Conservation (phyloP, 2,329 filamentous ascomycete species). For the Trichoderma koningii region DNA sequence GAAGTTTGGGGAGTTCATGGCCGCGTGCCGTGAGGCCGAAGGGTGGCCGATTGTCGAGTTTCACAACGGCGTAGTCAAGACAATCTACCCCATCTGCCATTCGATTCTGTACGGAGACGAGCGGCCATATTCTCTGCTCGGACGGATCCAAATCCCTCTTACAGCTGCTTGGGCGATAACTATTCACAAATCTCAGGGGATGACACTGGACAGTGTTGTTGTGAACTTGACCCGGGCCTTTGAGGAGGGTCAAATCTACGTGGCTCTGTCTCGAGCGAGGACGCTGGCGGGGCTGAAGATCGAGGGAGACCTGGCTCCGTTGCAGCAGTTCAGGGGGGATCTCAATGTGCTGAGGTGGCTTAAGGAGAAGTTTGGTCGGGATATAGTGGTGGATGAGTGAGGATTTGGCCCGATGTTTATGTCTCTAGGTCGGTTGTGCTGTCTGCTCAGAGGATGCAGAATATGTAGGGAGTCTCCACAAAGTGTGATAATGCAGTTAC, state of each 20-base stretch:
- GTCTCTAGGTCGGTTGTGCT: not conserved
- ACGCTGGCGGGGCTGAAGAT: slow-evolving; percentile 31
- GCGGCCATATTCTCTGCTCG: slow-evolving; percentile 50
- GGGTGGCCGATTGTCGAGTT: slow-evolving; percentile 49
- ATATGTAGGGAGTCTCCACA: too few species aligned
- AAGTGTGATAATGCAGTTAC: too few species aligned
- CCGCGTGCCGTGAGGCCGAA: not conserved
- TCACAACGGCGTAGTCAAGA: slow-evolving; percentile 46
- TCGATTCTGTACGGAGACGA: slow-evolving; percentile 50
- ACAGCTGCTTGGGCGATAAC: slow-evolving; percentile 63
- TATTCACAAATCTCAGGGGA: slow-evolving; percentile 64
- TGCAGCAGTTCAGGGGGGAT: not conserved
- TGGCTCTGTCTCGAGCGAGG: slow-evolving; percentile 40
- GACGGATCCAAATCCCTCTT: slow-evolving; percentile 63
- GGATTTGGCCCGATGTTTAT: not conserved
- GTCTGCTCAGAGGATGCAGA: not conserved
- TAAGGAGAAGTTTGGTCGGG: not conserved
- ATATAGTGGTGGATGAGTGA: not conserved
- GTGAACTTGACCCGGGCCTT: slow-evolving; percentile 57
- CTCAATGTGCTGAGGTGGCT: not conserved
- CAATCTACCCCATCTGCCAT: slow-evolving; percentile 55
- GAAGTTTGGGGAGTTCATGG: slow-evolving; percentile 29
- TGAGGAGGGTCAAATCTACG: slow-evolving; percentile 62
- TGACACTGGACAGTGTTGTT: slow-evolving; percentile 61
- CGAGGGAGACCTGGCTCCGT: slow-evolving; percentile 5